Conservation (phyloP, 768 basidiomycete species). For the Boletus subparvulus region DNA sequence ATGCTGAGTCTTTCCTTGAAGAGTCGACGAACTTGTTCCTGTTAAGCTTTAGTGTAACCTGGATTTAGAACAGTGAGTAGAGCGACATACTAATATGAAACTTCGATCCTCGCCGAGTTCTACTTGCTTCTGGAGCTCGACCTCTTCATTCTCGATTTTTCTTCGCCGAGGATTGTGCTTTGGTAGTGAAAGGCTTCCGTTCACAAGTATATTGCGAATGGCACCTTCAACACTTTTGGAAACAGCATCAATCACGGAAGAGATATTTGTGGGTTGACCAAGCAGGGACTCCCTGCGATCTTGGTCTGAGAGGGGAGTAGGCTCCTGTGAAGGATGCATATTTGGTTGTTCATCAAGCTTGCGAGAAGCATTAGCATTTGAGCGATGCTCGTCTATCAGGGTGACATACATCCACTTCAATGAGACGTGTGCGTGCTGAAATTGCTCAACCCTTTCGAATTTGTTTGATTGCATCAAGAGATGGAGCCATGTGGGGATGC, state of each 20-base stretch:
- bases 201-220: not conserved
- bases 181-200: not conserved
- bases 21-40: not conserved
- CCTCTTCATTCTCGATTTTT: no score
- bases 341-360: not conserved
- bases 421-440: not conserved
- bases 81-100: no score
- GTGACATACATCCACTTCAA: not conserved
- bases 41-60: no score
- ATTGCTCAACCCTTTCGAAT: not conserved
- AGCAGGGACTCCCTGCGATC: no score
- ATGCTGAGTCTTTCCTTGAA: conserved; percentile 12
- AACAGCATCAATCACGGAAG: not conserved
- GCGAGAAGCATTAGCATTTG: not conserved
- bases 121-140: no score
- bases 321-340: no score
- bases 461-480: not conserved
- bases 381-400: not conserved
- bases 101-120: no score
- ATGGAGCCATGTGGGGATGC: not conserved
- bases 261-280: not conserved
- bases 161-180: not conserved
- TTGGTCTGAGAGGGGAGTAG: no score
- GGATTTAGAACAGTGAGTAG: no score
- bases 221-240: not conserved